These are phyloP conservation scores for Pseudoturritis turrita DNA, from an alignment of 345 rosid species.

Conservation along the genomic window DNA sequence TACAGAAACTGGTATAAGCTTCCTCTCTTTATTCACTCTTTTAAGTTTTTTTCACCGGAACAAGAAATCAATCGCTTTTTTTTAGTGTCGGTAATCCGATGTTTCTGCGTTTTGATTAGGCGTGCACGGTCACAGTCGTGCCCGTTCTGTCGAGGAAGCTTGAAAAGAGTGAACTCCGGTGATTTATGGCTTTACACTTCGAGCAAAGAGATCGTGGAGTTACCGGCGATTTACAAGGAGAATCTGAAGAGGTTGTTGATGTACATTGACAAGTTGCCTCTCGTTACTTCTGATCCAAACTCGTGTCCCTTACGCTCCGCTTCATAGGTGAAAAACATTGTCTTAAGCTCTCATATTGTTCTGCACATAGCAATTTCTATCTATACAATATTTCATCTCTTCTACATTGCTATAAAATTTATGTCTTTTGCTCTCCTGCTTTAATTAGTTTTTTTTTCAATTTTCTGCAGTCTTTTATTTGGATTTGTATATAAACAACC, in stretches of 20 bases:
- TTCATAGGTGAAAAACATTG: constrained; percentile 25
- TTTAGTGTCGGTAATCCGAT: too few relatives aligned
- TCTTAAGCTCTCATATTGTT: not conserved
- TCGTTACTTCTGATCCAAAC: constrained; percentile 44
- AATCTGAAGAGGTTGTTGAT: constrained; percentile 64
- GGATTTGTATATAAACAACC: constrained; percentile 10
- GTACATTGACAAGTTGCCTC: constrained; percentile 60
- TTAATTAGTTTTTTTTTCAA: not conserved
- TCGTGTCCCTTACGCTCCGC: constrained; percentile 45
- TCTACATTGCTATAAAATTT: not conserved
- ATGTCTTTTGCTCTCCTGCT: not conserved
- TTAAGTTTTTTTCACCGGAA: too few relatives aligned
- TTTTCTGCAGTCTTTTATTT: not conserved
- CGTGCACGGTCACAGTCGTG: constrained; percentile 71
- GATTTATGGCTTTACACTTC: constrained; percentile 78
- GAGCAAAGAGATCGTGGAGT: constrained; percentile 44
- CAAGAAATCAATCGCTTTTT: too few relatives aligned
- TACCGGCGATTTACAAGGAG: constrained; percentile 49
- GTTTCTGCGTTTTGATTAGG: constrained; percentile 37
- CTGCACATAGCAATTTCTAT: constrained; percentile 15
- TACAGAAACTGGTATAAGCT: constrained; percentile 61
- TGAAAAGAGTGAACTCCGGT: constrained; percentile 65
- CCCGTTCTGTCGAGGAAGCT: constrained; percentile 86
- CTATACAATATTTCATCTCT: not conserved
- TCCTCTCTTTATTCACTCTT: not conserved